Evolutionary conservation across 106 monocot species (phyloP), one percentile per base, ranked within the genome.

Genomic region (Iris macrosiphon): DNA sequence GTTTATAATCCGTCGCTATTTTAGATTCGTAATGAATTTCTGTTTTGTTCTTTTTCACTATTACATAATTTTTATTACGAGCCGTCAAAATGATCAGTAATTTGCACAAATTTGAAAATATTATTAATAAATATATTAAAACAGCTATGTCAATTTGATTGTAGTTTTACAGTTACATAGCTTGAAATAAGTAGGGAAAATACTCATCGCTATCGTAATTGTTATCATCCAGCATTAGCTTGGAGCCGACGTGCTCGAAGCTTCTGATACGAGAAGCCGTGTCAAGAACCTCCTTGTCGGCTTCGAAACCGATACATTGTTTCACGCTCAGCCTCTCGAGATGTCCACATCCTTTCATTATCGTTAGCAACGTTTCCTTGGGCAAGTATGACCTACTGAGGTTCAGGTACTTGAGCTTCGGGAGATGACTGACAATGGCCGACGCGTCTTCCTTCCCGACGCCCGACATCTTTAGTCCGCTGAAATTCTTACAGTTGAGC

Each of bases 301-400:
- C 56, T 19, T 57, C 33, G n/a, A 71, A 63, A 3, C 63, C 71
- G 8, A 38, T 16, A 23, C 71, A 63, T 2, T 16, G 10, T 0
- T 4, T 48, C 1, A 49, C 63, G n/a, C 34, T 38, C 21, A 71
- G 15, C 20, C 22, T 31, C 45, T 63, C 49, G 21, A 63, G 19
- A 37, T 71, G 47, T 39, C 23, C 22, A 14, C 71, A 71, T 0
- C 63, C 56, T 9, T 63, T 46, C 15, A 71, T 0, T 28, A 71
- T 46, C 21, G 32, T 17, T 31, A 71, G 0, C 34, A 71, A n/a
- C 15, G 26, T 37, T 9, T 63, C 56, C 29, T 57, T 63, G 10
- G 23, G 39, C n/a, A 71, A 30, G 40, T 33, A 55, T 3, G 63
- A 63, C 18, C 52, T 17, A 13, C 63, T 63, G 13, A 71, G 7